phyloP scores from a whole-genome alignment of 331 rosid genomes.

The Arachis monticola region DNA sequence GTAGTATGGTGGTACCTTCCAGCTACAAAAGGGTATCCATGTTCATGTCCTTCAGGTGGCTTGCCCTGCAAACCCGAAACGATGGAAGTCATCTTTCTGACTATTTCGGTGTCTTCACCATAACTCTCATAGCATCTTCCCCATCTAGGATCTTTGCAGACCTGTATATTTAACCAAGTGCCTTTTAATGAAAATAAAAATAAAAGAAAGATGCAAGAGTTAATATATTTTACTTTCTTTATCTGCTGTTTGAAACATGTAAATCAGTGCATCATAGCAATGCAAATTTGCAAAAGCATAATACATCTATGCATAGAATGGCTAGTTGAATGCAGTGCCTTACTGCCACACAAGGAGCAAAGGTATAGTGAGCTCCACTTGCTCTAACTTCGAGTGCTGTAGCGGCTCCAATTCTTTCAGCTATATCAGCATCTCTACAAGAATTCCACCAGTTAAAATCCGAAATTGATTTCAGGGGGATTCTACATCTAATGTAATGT shows the following conservation, averaged over 20 bases:
- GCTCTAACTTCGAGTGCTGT: conserved; percentile 92
- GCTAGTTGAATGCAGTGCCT: conserved; percentile 39
- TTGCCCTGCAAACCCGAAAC: conserved; percentile 88
- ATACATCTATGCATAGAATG: conserved; percentile 16
- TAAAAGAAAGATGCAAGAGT: background rate
- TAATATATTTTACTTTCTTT: conserved; percentile 22
- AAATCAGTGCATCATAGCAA: conserved; percentile 14
- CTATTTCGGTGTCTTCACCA: conserved; percentile 83
- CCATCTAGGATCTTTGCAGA: conserved; percentile 92
- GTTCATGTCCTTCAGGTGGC: conserved; percentile 66
- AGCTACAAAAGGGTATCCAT: conserved; percentile 84
- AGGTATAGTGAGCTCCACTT: conserved; percentile 69
- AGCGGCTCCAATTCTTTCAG: conserved; percentile 74
- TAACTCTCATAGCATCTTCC: conserved; percentile 86
- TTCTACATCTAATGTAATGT: background rate
- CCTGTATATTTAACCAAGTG: conserved; percentile 51
- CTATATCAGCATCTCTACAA: conserved; percentile 78
- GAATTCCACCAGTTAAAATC: conserved; percentile 15
- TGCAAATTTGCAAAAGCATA: conserved; percentile 4
- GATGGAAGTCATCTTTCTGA: conserved; percentile 76
- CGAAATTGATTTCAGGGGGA: background rate
- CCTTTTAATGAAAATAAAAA: background rate
- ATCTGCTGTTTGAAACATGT: background rate
- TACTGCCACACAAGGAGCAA: conserved; percentile 93
- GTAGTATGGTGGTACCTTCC: conserved; percentile 59